These are phyloP conservation scores for Thalassiosira exigua DNA, from an alignment of 352 stramenopile genomes.

Conservation along the genomic window DNA sequence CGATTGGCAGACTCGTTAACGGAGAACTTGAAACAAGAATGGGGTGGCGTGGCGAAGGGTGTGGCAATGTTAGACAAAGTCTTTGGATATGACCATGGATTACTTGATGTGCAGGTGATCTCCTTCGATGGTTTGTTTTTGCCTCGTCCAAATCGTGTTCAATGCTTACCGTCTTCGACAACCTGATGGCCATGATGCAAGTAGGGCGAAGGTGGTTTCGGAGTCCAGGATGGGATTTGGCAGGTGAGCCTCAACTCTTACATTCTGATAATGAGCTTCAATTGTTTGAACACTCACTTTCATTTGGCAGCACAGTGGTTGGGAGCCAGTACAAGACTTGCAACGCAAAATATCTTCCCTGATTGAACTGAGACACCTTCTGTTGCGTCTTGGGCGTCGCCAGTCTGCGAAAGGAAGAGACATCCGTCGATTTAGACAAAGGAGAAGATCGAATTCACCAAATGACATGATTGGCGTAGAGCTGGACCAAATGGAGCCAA, in stretches of 20 bases:
- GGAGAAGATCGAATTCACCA: constrained; percentile 50
- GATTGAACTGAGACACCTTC: constrained; percentile 64
- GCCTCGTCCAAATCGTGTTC: too few species aligned
- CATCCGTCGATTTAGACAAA: constrained; percentile 58
- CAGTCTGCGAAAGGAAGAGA: constrained; percentile 59
- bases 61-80: constrained; percentile 67
- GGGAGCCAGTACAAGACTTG: constrained; percentile 59
- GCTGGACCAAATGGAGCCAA: constrained; percentile 55
- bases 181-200: too few species aligned
- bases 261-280: too few species aligned
- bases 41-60: constrained; percentile 54
- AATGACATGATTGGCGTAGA: constrained; percentile 68
- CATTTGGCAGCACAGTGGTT: constrained; percentile 74
- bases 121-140: background rate
- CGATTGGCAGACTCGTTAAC: constrained; percentile 53
- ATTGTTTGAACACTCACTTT: too few species aligned
- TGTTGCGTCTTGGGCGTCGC: constrained; percentile 57
- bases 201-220: constrained; percentile 50
- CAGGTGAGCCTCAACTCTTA: too few species aligned
- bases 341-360: constrained; percentile 62
- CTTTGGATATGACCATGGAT: constrained; percentile 74
- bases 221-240: constrained; percentile 67
- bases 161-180: too few species aligned
- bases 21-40: constrained; percentile 51
- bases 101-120: constrained; percentile 55